Base-by-base conservation (phyloP, 805 yeast species). In the Cyberlindnera lachancei region DNA sequence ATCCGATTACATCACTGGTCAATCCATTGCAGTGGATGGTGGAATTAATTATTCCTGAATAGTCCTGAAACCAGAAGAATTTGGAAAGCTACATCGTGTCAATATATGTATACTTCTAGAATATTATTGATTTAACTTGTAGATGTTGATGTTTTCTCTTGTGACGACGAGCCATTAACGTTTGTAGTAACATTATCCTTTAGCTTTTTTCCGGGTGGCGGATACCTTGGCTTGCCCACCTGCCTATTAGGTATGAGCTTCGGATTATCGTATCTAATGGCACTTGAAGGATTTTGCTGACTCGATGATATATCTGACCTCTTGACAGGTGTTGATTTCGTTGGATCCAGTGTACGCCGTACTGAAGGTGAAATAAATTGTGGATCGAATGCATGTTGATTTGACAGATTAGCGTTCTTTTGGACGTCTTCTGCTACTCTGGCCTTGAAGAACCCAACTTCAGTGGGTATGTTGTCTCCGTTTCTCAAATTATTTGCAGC, bases 261-360 rank as follows among this genome's bases (percentile, higher is more conserved):
- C n/a, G 56, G 56, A 25, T 48, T 45, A 28, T 51, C 56, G 24
- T 46, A 51, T 13, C 56, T 34, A n/a, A 46, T 25, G 1, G 44
- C 21, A 16, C 34, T 40, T 3, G 42, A 20, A 7, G 7, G 21
- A 8, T 12, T 15, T 27, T 5, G 18, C 21, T 7, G 25, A 19
- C 12, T 10, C 13, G 15, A 8, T 5, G 23, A 15, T 2, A 45
- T 41, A 13, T 47, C 40, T 3, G 61, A 24, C 36, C 76, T 58
- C 36, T 70, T 72, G 3, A 81, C 61, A 3, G 82, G 87, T 4
- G 74, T 70, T 0, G 88, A 80, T 36, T 70, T 75, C 2, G 68
- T 64, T 28, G 79, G 90, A 52, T 82, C 87, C 11, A 79, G 61
- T 1, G 80, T 76, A 34, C 75, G 70, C 41, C 64, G 68, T 11